Evolutionary conservation across 2,329 filamentous ascomycete genomes (phyloP).

Genomic region (Clonostachys chloroleuca): DNA sequence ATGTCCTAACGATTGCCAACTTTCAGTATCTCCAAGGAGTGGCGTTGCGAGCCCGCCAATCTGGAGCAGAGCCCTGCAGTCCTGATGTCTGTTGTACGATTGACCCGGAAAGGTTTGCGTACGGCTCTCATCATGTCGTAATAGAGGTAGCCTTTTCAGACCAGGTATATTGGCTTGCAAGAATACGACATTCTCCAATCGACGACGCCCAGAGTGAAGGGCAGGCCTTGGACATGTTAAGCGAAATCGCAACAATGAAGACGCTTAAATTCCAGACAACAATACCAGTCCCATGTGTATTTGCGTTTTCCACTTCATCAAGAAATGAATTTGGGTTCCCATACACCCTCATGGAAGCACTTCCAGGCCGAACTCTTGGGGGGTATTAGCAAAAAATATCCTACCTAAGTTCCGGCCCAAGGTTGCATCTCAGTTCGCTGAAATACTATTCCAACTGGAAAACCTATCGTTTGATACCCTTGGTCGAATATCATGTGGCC

Average conservation of each 20-base stretch:
- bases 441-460: not conserved
- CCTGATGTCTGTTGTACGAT: not conserved
- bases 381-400: not conserved
- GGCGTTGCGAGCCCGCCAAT: not conserved
- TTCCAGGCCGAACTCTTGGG: not conserved
- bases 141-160: not conserved
- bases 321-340: not conserved
- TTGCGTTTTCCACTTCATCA: not conserved
- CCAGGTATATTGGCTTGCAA: not conserved
- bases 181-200: not conserved
- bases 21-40: not conserved
- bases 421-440: not conserved
- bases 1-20: not conserved
- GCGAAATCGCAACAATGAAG: not conserved
- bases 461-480: not conserved
- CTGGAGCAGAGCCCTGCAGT: not conserved
- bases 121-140: not conserved
- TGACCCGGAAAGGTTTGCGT: not conserved
- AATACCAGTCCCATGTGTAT: not conserved
- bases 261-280: not conserved
- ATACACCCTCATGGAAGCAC: not conserved
- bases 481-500: not conserved
- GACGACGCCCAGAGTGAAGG: not conserved
- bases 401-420: not conserved
- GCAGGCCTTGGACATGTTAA: not conserved